A percentile compares a stretch with the other conserved stretches of the same genome.
Evolutionary conservation across 495 filamentous ascomycete genomes (phyloP).

Genomic region (Hamigera avellanea): DNA sequence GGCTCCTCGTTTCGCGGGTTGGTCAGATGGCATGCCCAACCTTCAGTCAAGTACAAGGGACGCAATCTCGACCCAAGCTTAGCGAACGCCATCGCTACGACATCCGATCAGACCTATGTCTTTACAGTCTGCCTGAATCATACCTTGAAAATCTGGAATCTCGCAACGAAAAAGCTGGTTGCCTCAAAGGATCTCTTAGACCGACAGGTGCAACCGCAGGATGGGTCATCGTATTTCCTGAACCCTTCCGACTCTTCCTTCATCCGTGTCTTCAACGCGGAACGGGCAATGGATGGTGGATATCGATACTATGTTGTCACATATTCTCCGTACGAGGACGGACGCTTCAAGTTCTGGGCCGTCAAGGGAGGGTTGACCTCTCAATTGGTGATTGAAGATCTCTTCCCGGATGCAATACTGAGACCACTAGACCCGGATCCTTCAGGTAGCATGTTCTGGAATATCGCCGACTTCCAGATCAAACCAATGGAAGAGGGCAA

Average conservation of each 20-base stretch:
- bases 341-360: slow-evolving; percentile 94
- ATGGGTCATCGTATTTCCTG: slow-evolving; percentile 56
- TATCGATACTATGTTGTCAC: slow-evolving; percentile 67
- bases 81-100: slow-evolving; percentile 50
- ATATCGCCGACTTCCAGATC: slow-evolving; percentile 70
- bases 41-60: slow-evolving; percentile 53
- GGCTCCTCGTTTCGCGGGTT: slow-evolving; percentile 57
- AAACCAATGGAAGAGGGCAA: slow-evolving; percentile 38
- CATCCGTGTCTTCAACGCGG: slow-evolving; percentile 55
- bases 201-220: slow-evolving; percentile 38
- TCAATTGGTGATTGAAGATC: slow-evolving; percentile 54
- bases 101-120: slow-evolving; percentile 55
- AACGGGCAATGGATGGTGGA: slow-evolving; percentile 37
- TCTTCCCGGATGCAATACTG: slow-evolving; percentile 49
- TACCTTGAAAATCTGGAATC: slow-evolving; percentile 75
- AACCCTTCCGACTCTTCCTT: slow-evolving; percentile 63
- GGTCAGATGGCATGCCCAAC: slow-evolving; percentile 55
- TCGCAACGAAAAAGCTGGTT: slow-evolving; percentile 57
- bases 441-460: slow-evolving; percentile 74
- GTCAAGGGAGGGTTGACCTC: slow-evolving; percentile 52
- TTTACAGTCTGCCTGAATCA: slow-evolving; percentile 85
- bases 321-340: slow-evolving; percentile 75
- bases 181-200: slow-evolving; percentile 62
- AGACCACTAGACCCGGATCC: slow-evolving; percentile 55
- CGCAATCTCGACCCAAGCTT: slow-evolving; percentile 53